These are phyloP conservation scores for Candida verbasci DNA, from an alignment of 805 yeast genomes.

Conservation along the genomic window DNA sequence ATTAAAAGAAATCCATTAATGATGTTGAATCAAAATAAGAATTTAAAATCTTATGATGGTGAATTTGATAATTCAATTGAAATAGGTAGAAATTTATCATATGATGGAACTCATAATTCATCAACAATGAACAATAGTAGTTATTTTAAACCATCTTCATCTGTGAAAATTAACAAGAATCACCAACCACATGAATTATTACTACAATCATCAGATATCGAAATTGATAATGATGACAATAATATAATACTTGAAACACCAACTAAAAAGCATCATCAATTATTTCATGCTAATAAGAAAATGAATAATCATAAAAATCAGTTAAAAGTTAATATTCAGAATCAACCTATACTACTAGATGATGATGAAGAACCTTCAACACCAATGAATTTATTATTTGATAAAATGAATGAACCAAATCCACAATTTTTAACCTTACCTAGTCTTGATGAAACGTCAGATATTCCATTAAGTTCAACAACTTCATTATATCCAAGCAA, in stretches of 20 bases:
- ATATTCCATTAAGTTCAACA: constrained; percentile 1
- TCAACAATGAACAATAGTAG: not conserved
- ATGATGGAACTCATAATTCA: not conserved
- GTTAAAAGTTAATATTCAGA: not conserved
- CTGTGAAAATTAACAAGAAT: not conserved
- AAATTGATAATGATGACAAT: constrained; percentile 5
- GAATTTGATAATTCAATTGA: constrained; percentile 32
- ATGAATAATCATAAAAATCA: not conserved
- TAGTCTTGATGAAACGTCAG: not conserved
- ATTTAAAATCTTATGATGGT: constrained; percentile 4
- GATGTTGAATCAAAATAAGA: constrained; percentile 21
- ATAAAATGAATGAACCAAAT: constrained; percentile 2
- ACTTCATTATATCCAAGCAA: constrained; percentile 4
- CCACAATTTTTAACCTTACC: constrained; percentile 2
- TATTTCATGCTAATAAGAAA: not conserved
- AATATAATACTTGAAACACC: constrained; percentile 10
- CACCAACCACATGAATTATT: not conserved
- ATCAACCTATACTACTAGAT: not conserved
- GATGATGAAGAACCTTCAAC: constrained; percentile 8
- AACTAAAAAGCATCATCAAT: constrained; percentile 3
- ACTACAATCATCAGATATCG: constrained; percentile 6
- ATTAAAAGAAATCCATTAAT: constrained; percentile 39
- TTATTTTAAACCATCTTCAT: constrained; percentile 2
- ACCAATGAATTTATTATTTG: constrained; percentile 8
- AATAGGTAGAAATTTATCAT: constrained; percentile 22